These are phyloP conservation scores for Ceratobasidium sp. DNA, from an alignment of 1,284 basidiomycete species.

Conservation along the genomic window DNA sequence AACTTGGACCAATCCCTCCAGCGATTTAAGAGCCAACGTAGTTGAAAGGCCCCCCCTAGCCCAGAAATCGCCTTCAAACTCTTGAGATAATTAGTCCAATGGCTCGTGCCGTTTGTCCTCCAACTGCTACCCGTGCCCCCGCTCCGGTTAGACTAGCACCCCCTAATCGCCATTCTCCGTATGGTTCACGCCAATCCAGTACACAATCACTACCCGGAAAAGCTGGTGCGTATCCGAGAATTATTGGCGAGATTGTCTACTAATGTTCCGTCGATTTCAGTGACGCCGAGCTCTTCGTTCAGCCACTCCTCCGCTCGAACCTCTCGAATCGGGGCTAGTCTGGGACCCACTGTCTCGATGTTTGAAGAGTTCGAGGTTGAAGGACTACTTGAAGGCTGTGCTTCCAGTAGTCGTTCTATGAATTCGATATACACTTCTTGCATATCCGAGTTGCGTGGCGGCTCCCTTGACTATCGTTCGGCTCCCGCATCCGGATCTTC, in stretches of 20 bases:
- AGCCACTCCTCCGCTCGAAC: slow-evolving; percentile 1
- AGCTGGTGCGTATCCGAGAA: background rate
- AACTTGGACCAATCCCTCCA: slow-evolving; percentile 25
- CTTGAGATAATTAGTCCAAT: background rate
- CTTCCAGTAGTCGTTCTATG: slow-evolving; percentile 4
- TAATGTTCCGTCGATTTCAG: slow-evolving; percentile 1
- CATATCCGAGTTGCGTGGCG: too few relatives aligned
- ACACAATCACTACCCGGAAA: slow-evolving; percentile 2
- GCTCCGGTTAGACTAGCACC: slow-evolving; percentile 5
- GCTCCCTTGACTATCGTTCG: too few relatives aligned
- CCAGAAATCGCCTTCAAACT: background rate
- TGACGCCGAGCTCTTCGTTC: background rate
- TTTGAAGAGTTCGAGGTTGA: slow-evolving; percentile 37
- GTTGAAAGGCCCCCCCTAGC: too few relatives aligned
- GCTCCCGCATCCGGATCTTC: too few relatives aligned
- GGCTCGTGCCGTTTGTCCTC: slow-evolving; percentile 3
- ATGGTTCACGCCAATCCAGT: slow-evolving; percentile 4
- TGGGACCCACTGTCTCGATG: slow-evolving; percentile 34
- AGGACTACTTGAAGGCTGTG: background rate
- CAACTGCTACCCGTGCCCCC: slow-evolving; percentile 12
- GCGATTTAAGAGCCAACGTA: too few relatives aligned
- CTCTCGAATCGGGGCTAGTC: slow-evolving; percentile 8
- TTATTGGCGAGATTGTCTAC: background rate
- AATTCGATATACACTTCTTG: too few relatives aligned
- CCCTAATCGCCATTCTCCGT: slow-evolving; percentile 23